Percentiles rank a stretch among this genome's conserved stretches.
These are phyloP conservation scores for Penicillium ochrochloron DNA, from an alignment of 495 filamentous ascomycete genomes.

Conservation along the genomic window DNA sequence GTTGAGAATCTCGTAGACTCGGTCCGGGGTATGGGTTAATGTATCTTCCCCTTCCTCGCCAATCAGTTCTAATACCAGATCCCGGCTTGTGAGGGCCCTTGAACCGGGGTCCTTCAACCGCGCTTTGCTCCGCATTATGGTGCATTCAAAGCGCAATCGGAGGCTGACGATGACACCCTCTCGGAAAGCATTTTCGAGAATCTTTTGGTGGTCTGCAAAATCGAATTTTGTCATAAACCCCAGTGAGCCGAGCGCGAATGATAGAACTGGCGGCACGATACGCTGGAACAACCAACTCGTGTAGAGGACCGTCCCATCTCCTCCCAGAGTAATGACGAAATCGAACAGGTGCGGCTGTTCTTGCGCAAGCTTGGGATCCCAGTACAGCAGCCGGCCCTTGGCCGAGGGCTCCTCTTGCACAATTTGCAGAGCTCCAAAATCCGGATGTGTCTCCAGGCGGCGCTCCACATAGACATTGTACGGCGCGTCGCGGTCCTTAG, in stretches of 20 bases:
- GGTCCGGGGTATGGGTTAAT: conserved; percentile 78
- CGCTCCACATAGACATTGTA: conserved; percentile 84
- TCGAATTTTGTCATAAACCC: conserved; percentile 98
- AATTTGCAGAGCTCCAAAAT: conserved; percentile 71
- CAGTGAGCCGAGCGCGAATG: conserved; percentile 87
- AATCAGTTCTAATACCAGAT: conserved; percentile 89
- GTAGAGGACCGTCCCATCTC: conserved; percentile 94
- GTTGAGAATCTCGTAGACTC: conserved; percentile 87
- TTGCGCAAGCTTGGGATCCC: conserved; percentile 78
- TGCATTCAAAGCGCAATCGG: conserved; percentile 88
- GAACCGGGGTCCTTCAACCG: conserved; percentile 32
- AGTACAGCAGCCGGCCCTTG: conserved; percentile 71
- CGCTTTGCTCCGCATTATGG: conserved; percentile 82
- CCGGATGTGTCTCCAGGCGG: conserved; percentile 66
- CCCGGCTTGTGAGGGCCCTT: conserved; percentile 45
- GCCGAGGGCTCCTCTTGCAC: conserved; percentile 60
- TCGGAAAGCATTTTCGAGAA: conserved; percentile 70
- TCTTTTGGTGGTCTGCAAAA: conserved; percentile 73
- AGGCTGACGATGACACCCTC: conserved; percentile 90
- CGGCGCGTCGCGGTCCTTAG: conserved; percentile 64
- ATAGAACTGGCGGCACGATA: conserved; percentile 92
- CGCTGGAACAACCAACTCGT: conserved; percentile 96
- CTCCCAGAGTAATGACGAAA: conserved; percentile 92
- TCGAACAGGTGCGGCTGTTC: conserved; percentile 86
- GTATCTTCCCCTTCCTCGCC: conserved; percentile 81